phyloP scores from a whole-genome alignment of 148 eudicot species.

The Silene uniflora region DNA sequence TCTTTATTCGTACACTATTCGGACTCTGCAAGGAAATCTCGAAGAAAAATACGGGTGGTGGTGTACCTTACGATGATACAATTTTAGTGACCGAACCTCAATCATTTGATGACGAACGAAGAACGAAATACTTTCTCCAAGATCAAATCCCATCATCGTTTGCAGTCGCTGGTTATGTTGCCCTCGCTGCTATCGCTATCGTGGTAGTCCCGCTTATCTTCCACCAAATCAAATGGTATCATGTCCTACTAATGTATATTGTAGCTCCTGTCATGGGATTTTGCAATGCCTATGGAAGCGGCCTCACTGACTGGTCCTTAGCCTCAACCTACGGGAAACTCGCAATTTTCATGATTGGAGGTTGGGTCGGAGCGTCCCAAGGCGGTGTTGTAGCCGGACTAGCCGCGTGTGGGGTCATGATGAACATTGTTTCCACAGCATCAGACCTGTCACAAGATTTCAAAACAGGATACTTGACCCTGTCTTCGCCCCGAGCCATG shows the following conservation, averaged over 20 bases:
- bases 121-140: slow-evolving; percentile 60
- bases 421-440: slow-evolving; percentile 75
- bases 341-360: slow-evolving; percentile 63
- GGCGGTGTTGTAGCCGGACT: slow-evolving; percentile 72
- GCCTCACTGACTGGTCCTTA: slow-evolving; percentile 81
- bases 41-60: slow-evolving; percentile 20
- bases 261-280: slow-evolving; percentile 66
- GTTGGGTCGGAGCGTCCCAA: slow-evolving; percentile 66
- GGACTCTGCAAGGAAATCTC: slow-evolving; percentile 44
- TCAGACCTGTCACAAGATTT: slow-evolving; percentile 71
- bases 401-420: slow-evolving; percentile 84
- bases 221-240: slow-evolving; percentile 71
- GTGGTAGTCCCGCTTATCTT: slow-evolving; percentile 58
- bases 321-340: slow-evolving; percentile 81
- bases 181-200: slow-evolving; percentile 48
- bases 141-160: slow-evolving; percentile 75
- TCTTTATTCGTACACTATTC: slow-evolving; percentile 41
- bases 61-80: slow-evolving; percentile 36
- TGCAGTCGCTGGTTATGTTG: slow-evolving; percentile 49
- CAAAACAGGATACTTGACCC: slow-evolving; percentile 69
- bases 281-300: slow-evolving; percentile 85
- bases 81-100: slow-evolving; percentile 7
- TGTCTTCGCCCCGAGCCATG: slow-evolving; percentile 78
- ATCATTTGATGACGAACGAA: slow-evolving; percentile 59
- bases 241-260: slow-evolving; percentile 54